Evolutionary conservation across 1,284 basidiomycete genomes (phyloP).

Genomic region (Fomes fomentarius): DNA sequence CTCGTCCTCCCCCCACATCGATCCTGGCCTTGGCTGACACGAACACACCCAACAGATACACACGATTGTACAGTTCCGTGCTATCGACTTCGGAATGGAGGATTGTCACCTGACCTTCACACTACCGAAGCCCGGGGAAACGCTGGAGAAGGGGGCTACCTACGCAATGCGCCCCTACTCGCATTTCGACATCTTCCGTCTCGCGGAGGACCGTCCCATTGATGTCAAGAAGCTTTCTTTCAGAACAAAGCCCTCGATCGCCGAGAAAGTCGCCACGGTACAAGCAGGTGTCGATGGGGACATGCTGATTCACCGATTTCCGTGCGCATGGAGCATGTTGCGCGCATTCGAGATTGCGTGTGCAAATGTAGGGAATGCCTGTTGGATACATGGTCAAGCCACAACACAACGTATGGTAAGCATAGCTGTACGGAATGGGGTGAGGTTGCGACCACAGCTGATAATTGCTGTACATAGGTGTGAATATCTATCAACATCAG

Average conservation of each 20-base stretch:
- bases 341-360: conserved; percentile 21
- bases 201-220: conserved; percentile 13
- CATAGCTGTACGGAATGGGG: neutral
- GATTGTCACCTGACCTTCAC: conserved; percentile 27
- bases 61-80: conserved; percentile 29
- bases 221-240: conserved; percentile 25
- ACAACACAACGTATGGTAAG: conserved; percentile 4
- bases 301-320: conserved; percentile 14
- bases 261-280: conserved; percentile 15
- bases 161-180: conserved; percentile 8
- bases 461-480: neutral
- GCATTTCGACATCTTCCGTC: conserved; percentile 23
- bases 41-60: conserved; percentile 22
- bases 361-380: neutral
- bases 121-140: conserved; percentile 19
- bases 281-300: conserved; percentile 4
- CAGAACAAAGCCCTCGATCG: conserved; percentile 15
- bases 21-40: no score
- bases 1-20: no score
- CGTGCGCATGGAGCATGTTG: conserved; percentile 18
- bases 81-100: conserved; percentile 33
- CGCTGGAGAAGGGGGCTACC: conserved; percentile 13
- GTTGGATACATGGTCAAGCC: conserved; percentile 12
- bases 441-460: neutral
- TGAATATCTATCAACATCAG: neutral